Evolutionary conservation across 2,329 filamentous ascomycete genomes (phyloP).

Genomic region (Stagonosporopsis chrysanthemi): DNA sequence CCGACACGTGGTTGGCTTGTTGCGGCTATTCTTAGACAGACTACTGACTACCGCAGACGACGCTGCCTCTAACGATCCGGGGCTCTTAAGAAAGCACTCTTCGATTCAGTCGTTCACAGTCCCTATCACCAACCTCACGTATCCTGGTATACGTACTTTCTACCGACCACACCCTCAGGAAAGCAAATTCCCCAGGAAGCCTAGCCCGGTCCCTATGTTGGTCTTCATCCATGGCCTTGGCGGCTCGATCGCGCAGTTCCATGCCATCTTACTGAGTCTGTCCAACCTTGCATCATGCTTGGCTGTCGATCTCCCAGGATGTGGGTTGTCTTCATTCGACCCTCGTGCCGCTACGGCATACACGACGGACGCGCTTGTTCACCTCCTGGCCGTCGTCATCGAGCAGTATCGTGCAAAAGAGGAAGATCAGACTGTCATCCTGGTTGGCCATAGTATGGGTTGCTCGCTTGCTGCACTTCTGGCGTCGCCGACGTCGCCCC

Average conservation of each 20-base stretch:
- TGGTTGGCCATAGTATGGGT: constrained; percentile 92
- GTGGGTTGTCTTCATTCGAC: constrained; percentile 79
- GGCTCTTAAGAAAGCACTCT: constrained; percentile 80
- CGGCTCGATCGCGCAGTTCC: constrained; percentile 90
- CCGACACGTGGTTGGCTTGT: constrained; percentile 15
- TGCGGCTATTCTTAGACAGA: constrained; percentile 11
- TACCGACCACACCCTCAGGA: constrained; percentile 82
- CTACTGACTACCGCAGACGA: constrained; percentile 38
- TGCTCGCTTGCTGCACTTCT: constrained; percentile 78
- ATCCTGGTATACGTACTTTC: constrained; percentile 81
- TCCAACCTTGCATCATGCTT: constrained; percentile 84
- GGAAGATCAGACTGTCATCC: constrained; percentile 72
- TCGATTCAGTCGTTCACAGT: constrained; percentile 76
- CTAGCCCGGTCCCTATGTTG: constrained; percentile 78
- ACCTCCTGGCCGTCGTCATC: constrained; percentile 78
- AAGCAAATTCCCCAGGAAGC: constrained; percentile 77
- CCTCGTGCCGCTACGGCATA: constrained; percentile 80
- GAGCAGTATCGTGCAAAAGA: constrained; percentile 73
- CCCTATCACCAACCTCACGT: constrained; percentile 66
- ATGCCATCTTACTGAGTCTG: constrained; percentile 79
- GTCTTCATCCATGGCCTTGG: constrained; percentile 94
- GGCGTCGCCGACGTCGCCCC: constrained; percentile 65
- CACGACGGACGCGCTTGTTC: constrained; percentile 74
- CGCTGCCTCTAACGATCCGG: constrained; percentile 71
- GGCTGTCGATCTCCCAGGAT: constrained; percentile 89